Percentiles rank a stretch among this genome's conserved stretches.
These are phyloP conservation scores for Colletotrichum agaves DNA, from an alignment of 2,329 filamentous ascomycete species.

Conservation along the genomic window DNA sequence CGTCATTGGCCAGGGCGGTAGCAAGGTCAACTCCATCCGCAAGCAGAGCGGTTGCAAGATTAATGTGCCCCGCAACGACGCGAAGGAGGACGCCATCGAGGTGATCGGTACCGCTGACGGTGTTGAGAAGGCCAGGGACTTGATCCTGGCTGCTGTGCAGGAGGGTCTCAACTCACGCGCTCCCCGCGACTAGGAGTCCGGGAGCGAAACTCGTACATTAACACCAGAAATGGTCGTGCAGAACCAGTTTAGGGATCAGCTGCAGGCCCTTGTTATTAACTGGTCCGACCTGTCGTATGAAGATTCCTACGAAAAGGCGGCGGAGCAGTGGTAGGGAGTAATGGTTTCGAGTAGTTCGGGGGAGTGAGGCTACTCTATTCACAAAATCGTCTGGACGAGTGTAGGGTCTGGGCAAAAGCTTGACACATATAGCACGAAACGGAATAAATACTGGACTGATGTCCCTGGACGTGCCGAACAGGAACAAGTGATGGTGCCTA, in stretches of 20 bases:
- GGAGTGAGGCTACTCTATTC: background rate
- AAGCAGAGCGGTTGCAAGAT: conserved; percentile 94
- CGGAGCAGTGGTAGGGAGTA: conserved; percentile 16
- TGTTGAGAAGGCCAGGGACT: conserved; percentile 85
- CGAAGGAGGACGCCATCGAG: conserved; percentile 84
- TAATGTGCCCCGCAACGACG: conserved; percentile 87
- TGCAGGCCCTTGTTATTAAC: conserved; percentile 7
- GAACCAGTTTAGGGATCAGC: conserved; percentile 4
- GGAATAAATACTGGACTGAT: conserved; percentile 10
- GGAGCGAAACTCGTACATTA: background rate
- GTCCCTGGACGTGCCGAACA: background rate
- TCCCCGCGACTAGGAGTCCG: conserved; percentile 30
- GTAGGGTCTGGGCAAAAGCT: background rate
- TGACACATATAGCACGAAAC: conserved; percentile 6
- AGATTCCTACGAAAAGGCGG: background rate
- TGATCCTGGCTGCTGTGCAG: conserved; percentile 86
- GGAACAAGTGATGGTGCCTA: background rate
- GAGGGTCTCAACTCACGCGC: conserved; percentile 58
- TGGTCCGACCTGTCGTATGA: conserved; percentile 8
- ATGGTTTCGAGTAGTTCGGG: background rate
- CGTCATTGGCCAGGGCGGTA: conserved; percentile 89
- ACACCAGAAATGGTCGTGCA: background rate
- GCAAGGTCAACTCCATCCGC: conserved; percentile 91
- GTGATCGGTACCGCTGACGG: conserved; percentile 83
- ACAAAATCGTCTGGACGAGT: background rate